A percentile compares a stretch with the other conserved stretches of the same genome.
phyloP scores from a whole-genome alignment of 2,329 filamentous ascomycete species.

The Periconia digitata region DNA sequence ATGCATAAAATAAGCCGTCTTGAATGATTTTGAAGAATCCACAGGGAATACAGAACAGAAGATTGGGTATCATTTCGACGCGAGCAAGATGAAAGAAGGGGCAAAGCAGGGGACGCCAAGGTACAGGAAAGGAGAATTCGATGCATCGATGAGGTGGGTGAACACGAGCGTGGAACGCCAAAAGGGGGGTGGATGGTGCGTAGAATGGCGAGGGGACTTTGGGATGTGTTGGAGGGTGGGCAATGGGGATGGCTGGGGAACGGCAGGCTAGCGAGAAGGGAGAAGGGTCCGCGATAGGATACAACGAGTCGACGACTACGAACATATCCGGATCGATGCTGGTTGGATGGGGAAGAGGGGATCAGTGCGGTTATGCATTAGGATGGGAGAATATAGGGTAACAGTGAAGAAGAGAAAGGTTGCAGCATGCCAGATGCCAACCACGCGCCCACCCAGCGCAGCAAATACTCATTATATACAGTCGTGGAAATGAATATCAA shows the following conservation, averaged over 20 bases:
- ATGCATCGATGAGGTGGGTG: too few species aligned
- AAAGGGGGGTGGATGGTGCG: not conserved
- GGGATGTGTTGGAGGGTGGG: not conserved
- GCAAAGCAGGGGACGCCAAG: too few species aligned
- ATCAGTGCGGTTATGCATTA: not conserved
- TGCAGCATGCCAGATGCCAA: conserved; percentile 1
- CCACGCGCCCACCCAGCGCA: not conserved
- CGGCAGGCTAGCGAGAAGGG: too few species aligned
- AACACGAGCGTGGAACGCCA: conserved; percentile 4
- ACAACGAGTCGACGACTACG: too few species aligned
- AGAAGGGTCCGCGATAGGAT: not conserved
- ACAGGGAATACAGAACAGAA: too few species aligned
- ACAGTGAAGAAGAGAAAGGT: too few species aligned
- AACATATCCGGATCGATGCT: too few species aligned
- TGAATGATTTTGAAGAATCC: too few species aligned
- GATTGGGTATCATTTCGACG: too few species aligned
- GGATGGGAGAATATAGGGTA: not conserved
- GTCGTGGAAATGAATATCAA: not conserved
- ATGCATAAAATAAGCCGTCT: too few species aligned
- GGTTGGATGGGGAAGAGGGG: not conserved
- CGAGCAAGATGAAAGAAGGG: too few species aligned
- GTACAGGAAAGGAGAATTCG: too few species aligned
- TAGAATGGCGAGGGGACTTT: not conserved
- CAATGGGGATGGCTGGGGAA: not conserved
- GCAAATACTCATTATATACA: not conserved